A percentile compares a stretch with the other conserved stretches of the same genome.
These are phyloP conservation scores for Leccinum variicolor DNA, from an alignment of 768 basidiomycete species.

Conservation along the genomic window DNA sequence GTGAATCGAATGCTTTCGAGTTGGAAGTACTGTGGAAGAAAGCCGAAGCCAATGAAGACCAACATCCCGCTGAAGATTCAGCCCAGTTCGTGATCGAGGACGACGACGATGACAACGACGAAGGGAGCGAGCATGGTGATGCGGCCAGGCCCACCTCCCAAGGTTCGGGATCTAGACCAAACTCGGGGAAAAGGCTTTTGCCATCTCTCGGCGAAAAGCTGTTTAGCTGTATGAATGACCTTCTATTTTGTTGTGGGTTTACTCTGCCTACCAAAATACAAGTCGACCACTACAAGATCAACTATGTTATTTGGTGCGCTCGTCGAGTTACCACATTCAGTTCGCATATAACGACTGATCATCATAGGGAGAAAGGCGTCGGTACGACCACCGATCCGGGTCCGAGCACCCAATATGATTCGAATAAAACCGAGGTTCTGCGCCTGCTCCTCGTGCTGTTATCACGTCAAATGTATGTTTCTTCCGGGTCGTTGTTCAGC, in stretches of 20 bases:
- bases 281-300: slow-evolving; percentile 77
- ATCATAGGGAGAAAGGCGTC: slow-evolving; percentile 86
- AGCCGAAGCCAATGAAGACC: slow-evolving; percentile 42
- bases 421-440: slow-evolving; percentile 85
- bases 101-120: slow-evolving; percentile 48
- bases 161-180: slow-evolving; percentile 23
- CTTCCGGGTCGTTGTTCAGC: slow-evolving; percentile 64
- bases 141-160: slow-evolving; percentile 21
- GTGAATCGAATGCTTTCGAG: slow-evolving; percentile 72
- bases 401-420: slow-evolving; percentile 59
- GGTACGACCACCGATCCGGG: slow-evolving; percentile 81
- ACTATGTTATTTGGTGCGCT: slow-evolving; percentile 84
- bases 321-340: neutral
- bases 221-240: slow-evolving; percentile 76
- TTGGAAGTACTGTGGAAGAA: slow-evolving; percentile 80
- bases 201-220: slow-evolving; percentile 83
- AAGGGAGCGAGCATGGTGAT: slow-evolving; percentile 37
- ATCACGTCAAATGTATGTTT: slow-evolving; percentile 86
- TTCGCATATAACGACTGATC: slow-evolving; percentile 4
- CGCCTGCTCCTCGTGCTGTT: slow-evolving; percentile 85
- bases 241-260: slow-evolving; percentile 92
- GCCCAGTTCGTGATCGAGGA: slow-evolving; percentile 91
- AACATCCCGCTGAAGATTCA: slow-evolving; percentile 20
- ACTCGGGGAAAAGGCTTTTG: slow-evolving; percentile 44
- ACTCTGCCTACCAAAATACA: slow-evolving; percentile 78